Conservation (phyloP, 2,329 filamentous ascomycete species). For the Aplosporella prunicola region DNA sequence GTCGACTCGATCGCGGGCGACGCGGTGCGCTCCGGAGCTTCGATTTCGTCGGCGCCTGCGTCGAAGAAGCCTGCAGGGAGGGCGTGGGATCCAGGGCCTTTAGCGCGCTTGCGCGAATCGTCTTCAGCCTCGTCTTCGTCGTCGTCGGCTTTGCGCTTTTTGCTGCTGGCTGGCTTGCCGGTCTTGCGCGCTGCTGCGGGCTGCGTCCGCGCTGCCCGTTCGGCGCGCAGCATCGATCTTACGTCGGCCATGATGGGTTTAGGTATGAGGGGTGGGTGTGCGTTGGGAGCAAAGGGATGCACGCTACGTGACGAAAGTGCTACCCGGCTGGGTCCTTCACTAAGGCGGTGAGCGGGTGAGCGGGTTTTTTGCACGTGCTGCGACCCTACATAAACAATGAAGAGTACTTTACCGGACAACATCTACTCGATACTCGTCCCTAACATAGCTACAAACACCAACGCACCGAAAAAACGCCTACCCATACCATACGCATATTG, state of each 20-base stretch:
- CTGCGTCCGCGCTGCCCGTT: conserved; percentile 24
- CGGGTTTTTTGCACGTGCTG: too few species aligned
- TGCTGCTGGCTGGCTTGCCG: conserved; percentile 23
- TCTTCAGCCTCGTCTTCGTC: conserved; percentile 23
- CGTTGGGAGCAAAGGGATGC: too few species aligned
- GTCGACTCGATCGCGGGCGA: conserved; percentile 8
- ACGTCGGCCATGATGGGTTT: conserved; percentile 28
- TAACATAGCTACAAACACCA: too few species aligned
- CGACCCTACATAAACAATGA: too few species aligned
- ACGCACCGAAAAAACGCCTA: too few species aligned
- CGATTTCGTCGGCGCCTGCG: conserved; percentile 14
- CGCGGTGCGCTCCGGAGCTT: neutral
- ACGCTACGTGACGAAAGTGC: too few species aligned
- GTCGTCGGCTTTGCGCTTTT: conserved; percentile 27
- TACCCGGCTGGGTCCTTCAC: too few species aligned
- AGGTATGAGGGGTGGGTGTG: too few species aligned
- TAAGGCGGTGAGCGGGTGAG: too few species aligned
- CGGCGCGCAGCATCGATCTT: conserved; percentile 28
- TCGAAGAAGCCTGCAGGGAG: conserved; percentile 30
- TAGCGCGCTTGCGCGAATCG: conserved; percentile 23
- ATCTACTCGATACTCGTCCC: too few species aligned
- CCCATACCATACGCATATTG: too few species aligned
- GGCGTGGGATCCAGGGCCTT: conserved; percentile 11
- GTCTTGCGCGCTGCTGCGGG: conserved; percentile 21
- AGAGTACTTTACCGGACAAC: too few species aligned